Evolutionary conservation across 495 filamentous ascomycete genomes (phyloP).

Genomic region (Choiromyces venosus): DNA sequence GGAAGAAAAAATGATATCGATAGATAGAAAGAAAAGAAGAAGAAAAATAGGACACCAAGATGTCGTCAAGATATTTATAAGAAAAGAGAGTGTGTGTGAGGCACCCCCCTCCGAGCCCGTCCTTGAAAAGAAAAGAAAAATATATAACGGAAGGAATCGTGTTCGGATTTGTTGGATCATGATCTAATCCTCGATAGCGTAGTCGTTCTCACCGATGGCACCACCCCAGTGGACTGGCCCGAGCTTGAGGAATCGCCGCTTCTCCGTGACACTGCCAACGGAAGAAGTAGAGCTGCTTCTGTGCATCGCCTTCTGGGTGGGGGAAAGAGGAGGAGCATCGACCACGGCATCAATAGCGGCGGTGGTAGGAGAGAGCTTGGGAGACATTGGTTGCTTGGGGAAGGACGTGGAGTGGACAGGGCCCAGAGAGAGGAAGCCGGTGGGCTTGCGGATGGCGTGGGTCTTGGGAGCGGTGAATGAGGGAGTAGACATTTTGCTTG

Average conservation of each 20-base stretch:
- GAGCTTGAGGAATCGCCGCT: constrained; percentile 43
- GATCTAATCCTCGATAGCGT: constrained; percentile 41
- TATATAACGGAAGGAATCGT: background rate
- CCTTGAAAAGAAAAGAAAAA: constrained; percentile 12
- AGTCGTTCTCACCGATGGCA: constrained; percentile 40
- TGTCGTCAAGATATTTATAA: constrained; percentile 25
- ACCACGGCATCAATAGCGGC: constrained; percentile 13
- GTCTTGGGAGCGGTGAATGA: constrained; percentile 12
- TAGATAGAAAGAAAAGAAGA: background rate
- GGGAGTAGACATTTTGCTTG: constrained; percentile 29
- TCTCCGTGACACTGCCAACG: constrained; percentile 32
- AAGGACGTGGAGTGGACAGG: constrained; percentile 40
- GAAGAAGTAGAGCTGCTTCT: constrained; percentile 38
- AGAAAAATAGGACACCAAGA: constrained; percentile 2
- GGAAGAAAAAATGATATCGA: background rate
- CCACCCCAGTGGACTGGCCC: constrained; percentile 41
- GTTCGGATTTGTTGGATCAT: constrained; percentile 3
- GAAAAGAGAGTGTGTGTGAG: constrained; percentile 14
- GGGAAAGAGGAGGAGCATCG: constrained; percentile 24
- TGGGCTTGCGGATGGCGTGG: constrained; percentile 33
- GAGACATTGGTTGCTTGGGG: constrained; percentile 38
- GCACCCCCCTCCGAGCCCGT: constrained; percentile 22
- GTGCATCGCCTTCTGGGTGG: constrained; percentile 19
- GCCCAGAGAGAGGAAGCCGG: constrained; percentile 38
- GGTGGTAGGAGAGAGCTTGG: constrained; percentile 21